Evolutionary conservation across 805 yeast genomes (phyloP).

Genomic region (Cyberlindnera euphorbiiphila): DNA sequence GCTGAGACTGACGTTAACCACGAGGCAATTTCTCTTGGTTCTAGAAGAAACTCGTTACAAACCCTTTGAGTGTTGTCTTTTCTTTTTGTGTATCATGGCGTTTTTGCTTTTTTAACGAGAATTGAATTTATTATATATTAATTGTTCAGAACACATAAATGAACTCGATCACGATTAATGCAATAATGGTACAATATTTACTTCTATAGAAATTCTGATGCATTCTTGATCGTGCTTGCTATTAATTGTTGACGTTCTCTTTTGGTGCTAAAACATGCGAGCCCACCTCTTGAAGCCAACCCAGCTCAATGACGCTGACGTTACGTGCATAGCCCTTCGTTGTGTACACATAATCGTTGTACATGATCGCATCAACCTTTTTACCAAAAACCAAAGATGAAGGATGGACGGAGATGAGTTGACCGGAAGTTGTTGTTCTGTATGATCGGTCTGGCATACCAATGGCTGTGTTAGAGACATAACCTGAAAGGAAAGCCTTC

Average conservation of each 20-base stretch:
- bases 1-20: slow-evolving; percentile 9
- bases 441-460: slow-evolving; percentile 94
- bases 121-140: neutral
- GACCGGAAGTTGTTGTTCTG: slow-evolving; percentile 81
- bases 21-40: slow-evolving; percentile 6
- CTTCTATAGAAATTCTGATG: neutral
- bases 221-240: too few relatives aligned
- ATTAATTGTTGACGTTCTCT: slow-evolving; percentile 12
- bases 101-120: neutral
- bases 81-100: neutral
- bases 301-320: slow-evolving; percentile 75
- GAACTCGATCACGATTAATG: neutral
- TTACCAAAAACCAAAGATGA: slow-evolving; percentile 83
- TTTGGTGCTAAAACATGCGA: slow-evolving; percentile 21
- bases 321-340: slow-evolving; percentile 88
- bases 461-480: slow-evolving; percentile 82
- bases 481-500: slow-evolving; percentile 81
- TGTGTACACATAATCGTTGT: slow-evolving; percentile 90
- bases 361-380: slow-evolving; percentile 83
- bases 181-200: neutral
- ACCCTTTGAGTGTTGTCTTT: slow-evolving; percentile 3
- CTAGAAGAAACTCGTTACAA: slow-evolving; percentile 10
- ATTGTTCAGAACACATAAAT: neutral
- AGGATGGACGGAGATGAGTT: slow-evolving; percentile 84
- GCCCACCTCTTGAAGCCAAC: slow-evolving; percentile 76